Base-by-base conservation (phyloP, 768 basidiomycete species). In the Mycena rebaudengoi region DNA sequence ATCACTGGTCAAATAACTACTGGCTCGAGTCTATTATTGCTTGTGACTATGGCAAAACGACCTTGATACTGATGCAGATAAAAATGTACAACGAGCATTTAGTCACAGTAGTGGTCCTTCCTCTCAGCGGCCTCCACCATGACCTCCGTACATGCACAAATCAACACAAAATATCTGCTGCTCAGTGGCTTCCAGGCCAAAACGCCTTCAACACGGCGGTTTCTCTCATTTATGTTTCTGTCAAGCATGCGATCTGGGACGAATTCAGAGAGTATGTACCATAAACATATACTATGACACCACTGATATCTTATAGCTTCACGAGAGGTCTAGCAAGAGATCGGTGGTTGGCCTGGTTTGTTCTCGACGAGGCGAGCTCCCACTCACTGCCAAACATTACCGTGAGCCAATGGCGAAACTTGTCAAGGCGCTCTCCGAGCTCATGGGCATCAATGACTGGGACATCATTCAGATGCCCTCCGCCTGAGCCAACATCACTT, bases 41-140 rank as follows among this genome's bases (percentile, higher is more conserved):
- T 2, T 51, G 49, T 32, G 60, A 61, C n/a, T 43, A 26, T 7
- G 60, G 60, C 21, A 61, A 61, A 26, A 52, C 60, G 20, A 23
- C 48, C 1, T 3, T 61, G 14, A 45, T 44, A 20, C 25, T 61
- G 29, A 16, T 60, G 4, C 5, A 4, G 0, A 40, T 28, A 3
- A 30, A 51, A 21, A 49, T 40, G 33, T 60, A 43, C 35, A 29
- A 39, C 20, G 1, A 16, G 0, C 20, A 28, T 16, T 29, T 28
- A 6, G 26, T 51, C 3, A 51, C 59, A 4, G 13, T 60, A 5
- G 37, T 51, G 29, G 44, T 60, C 7, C 49, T 51, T 14, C 59
- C 59, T 2, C 28, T 60, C 11, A 51, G 14, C 8, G 59, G 59
- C 2, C 59, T 60, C 10, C 29, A 43, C 5, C 50, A 32, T 3